These are phyloP conservation scores for Podospora australis DNA, from an alignment of 495 filamentous ascomycete species.

Conservation along the genomic window DNA sequence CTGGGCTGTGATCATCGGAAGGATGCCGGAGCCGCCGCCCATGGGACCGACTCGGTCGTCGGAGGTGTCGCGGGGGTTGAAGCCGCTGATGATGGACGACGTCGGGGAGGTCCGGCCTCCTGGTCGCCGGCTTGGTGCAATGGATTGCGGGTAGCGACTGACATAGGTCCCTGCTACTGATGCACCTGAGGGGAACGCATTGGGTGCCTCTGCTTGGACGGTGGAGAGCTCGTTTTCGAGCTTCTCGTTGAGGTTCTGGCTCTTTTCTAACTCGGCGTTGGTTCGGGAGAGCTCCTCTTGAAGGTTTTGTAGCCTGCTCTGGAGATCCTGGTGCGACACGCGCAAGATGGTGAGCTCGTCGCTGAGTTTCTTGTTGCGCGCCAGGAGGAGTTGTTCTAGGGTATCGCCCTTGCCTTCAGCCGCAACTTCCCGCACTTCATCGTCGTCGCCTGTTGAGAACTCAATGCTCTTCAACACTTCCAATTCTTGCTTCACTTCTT, in stretches of 20 bases:
- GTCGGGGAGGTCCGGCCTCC: constrained; percentile 78
- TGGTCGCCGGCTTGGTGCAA: constrained; percentile 48
- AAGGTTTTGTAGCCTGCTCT: constrained; percentile 68
- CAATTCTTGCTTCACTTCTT: constrained; percentile 89
- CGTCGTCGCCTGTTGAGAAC: constrained; percentile 85
- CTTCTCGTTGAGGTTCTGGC: constrained; percentile 75
- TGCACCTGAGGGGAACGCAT: constrained; percentile 76
- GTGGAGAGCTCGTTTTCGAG: constrained; percentile 87
- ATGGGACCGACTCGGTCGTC: constrained; percentile 47
- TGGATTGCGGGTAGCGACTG: constrained; percentile 73
- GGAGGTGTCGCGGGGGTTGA: constrained; percentile 63
- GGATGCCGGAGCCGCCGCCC: constrained; percentile 80
- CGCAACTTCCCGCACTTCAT: constrained; percentile 44
- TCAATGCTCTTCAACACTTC: constrained; percentile 98
- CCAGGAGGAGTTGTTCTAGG: constrained; percentile 82
- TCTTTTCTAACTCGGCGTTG: constrained; percentile 79
- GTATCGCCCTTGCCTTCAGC: constrained; percentile 61
- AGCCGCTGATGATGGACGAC: constrained; percentile 94
- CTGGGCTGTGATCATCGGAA: constrained; percentile 97
- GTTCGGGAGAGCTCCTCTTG: constrained; percentile 79
- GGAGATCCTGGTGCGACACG: constrained; percentile 90
- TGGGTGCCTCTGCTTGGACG: constrained; percentile 76
- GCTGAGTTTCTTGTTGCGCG: constrained; percentile 90
- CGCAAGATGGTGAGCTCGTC: constrained; percentile 89
- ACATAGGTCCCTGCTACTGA: constrained; percentile 91